phyloP scores from a whole-genome alignment of 352 stramenopile genomes.

The Phytophthora capsici region DNA sequence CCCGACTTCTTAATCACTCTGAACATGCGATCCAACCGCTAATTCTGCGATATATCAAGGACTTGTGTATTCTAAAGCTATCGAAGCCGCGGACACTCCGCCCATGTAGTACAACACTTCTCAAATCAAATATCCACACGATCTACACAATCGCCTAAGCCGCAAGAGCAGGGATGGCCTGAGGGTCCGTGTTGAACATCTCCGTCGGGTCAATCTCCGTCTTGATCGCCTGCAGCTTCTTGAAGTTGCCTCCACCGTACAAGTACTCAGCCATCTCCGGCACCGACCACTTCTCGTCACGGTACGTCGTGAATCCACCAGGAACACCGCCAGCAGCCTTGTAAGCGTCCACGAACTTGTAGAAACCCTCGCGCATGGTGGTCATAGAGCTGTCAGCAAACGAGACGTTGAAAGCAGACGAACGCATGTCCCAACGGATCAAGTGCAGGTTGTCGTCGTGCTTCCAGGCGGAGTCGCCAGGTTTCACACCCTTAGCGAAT shows the following conservation, averaged over 20 bases:
- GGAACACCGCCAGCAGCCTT: constrained; percentile 29
- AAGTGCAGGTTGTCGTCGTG: constrained; percentile 33
- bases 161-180: constrained; percentile 31
- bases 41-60: too few relatives aligned
- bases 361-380: constrained; percentile 31
- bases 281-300: constrained; percentile 34
- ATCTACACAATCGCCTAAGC: constrained; percentile 8
- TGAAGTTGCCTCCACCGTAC: constrained; percentile 31
- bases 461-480: constrained; percentile 32
- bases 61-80: too few relatives aligned
- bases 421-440: constrained; percentile 36
- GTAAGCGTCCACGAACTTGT: constrained; percentile 32
- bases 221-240: constrained; percentile 37
- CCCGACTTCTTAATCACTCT: too few relatives aligned
- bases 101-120: too few relatives aligned
- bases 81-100: too few relatives aligned
- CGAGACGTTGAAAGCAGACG: constrained; percentile 21
- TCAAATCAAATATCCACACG: too few relatives aligned
- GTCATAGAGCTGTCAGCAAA: constrained; percentile 27
- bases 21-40: too few relatives aligned
- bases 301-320: constrained; percentile 34
- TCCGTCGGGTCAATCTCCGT: constrained; percentile 26
- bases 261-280: constrained; percentile 30
- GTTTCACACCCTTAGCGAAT: constrained; percentile 19
- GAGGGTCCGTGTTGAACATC: constrained; percentile 36